Evolutionary conservation across 768 basidiomycete species (phyloP).

Genomic region (Cantharellus cinnabarinus): DNA sequence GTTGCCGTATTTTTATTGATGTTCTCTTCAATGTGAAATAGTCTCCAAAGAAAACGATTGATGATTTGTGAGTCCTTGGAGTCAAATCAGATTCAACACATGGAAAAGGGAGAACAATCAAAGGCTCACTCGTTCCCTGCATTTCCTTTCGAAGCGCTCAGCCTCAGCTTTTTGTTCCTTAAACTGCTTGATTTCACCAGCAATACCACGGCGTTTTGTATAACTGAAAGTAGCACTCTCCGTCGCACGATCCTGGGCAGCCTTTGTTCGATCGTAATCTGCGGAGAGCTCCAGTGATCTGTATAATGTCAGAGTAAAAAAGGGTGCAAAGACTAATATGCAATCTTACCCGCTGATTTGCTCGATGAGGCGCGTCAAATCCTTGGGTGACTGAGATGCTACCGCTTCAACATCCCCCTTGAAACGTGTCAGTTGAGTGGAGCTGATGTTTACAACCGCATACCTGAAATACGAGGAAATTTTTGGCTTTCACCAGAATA

Average conservation of each 20-base stretch:
- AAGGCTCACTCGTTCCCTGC: conserved; percentile 43
- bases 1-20: conserved; percentile 51
- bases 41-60: conserved; percentile 63
- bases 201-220: conserved; percentile 78
- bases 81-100: neutral
- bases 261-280: conserved; percentile 80
- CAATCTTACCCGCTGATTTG: conserved; percentile 59
- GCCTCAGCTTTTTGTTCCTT: conserved; percentile 93
- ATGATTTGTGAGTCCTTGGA: conserved; percentile 61
- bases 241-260: conserved; percentile 71
- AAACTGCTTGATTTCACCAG: conserved; percentile 91
- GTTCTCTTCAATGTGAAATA: conserved; percentile 74
- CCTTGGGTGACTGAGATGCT: conserved; percentile 80
- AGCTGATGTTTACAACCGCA: neutral
- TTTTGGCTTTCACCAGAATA: conserved; percentile 96
- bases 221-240: conserved; percentile 92
- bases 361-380: conserved; percentile 77
- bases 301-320: neutral
- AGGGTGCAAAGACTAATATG: neutral
- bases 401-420: conserved; percentile 90
- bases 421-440: neutral
- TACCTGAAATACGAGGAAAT: conserved; percentile 89
- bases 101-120: neutral
- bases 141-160: conserved; percentile 62
- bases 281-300: conserved; percentile 65